Evolutionary conservation across 306 rosid species (phyloP).

Genomic region (Delonix regia): DNA sequence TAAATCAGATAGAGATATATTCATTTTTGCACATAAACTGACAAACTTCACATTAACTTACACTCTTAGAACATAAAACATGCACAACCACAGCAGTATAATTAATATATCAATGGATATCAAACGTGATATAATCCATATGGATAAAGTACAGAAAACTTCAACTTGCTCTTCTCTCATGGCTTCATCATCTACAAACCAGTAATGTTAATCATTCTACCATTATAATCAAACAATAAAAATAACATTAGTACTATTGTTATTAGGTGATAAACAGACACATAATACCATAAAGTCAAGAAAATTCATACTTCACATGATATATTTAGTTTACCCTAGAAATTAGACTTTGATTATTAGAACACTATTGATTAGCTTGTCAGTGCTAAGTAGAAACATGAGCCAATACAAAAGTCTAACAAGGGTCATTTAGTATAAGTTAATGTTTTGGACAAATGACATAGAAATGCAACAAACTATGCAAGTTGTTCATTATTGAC

Average conservation of each 20-base stretch:
- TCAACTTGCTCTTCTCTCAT: neutral
- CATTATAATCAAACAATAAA: neutral
- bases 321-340: neutral
- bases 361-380: neutral
- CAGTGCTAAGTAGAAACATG: neutral
- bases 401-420: neutral
- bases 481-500: neutral
- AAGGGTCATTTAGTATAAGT: neutral
- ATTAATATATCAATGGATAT: neutral
- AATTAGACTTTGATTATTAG: neutral
- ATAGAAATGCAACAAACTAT: neutral
- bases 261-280: neutral
- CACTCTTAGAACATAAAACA: conserved; percentile 1
- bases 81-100: neutral
- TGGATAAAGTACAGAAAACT: neutral
- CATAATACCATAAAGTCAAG: neutral
- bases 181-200: neutral
- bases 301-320: neutral
- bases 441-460: neutral
- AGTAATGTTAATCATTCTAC: neutral
- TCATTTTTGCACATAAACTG: neutral
- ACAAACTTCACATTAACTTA: conserved; percentile 9
- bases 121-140: neutral
- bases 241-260: neutral
- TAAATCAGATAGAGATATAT: conserved; percentile 17